Evolutionary conservation across 169 alveolate species (phyloP), one percentile per base, ranked within the genome.

Genomic region (Eimeria necatrix): DNA sequence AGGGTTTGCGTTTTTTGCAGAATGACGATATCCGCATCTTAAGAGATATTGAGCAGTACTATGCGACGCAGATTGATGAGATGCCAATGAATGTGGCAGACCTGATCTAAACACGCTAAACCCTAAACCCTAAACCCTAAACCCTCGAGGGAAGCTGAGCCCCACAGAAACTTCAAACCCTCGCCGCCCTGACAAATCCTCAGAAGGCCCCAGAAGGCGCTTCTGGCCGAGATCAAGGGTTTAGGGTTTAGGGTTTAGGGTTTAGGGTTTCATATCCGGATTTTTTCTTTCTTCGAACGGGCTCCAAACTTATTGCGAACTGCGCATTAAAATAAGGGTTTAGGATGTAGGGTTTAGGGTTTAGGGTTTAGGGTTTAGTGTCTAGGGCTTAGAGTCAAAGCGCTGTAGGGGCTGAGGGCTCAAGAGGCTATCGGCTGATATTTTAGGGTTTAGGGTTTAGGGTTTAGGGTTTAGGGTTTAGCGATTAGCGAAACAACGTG

Each of bases 171-270:
- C 20, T 56, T 2, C 68, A 73, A 73, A 73, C 84, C 84, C 56
- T 73, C 12, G 20, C 20, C 22, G 68, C 68, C 20, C 20, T 18
- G 12, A 12, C 68, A 2, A 56, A 18, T 3, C 68, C 68, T 12
- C 22, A 18, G 20, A 12, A 12, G 68, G 68, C 20, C 68, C 2
- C 2, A 32, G 41, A 32, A 32, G 41, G 41, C 41, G 41, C 41
- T 32, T 32, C 41, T 32, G 41, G 41, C 41, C 41, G 41, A 64
- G 76, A 9, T 68, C 41, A 12, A 68, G 5, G 78, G 78, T 68
- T 68, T 68, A 68, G 84, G 84, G 84, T 73, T 73, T 26, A 41
- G 84, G 84, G 49, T 73, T 73, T 73, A 73, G 84, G 84, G 84
- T 73, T 6, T 73, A 2, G 84, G 26, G 87, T 78, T 41, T 78